Evolutionary conservation across 2,329 filamentous ascomycete species (phyloP).

Genomic region (Beauveria scarabaeidicola): DNA sequence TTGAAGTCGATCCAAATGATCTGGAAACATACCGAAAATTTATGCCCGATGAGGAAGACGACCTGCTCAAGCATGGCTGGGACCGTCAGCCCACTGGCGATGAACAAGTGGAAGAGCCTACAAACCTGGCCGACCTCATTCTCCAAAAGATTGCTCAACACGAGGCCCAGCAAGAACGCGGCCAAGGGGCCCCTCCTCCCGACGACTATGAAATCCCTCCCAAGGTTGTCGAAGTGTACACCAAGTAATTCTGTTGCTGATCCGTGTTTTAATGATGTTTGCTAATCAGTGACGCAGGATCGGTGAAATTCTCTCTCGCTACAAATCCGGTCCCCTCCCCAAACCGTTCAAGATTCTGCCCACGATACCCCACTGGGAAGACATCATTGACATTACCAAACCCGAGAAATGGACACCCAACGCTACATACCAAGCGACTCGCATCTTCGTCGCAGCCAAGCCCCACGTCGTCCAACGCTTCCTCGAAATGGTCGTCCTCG

Average conservation of each 20-base stretch:
- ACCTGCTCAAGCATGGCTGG: slow-evolving; percentile 61
- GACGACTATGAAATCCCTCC: slow-evolving; percentile 80
- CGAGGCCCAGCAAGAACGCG: slow-evolving; percentile 56
- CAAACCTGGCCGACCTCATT: slow-evolving; percentile 88
- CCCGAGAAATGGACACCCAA: slow-evolving; percentile 70
- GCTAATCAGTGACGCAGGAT: slow-evolving; percentile 42
- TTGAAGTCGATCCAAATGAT: slow-evolving; percentile 83
- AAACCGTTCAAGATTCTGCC: slow-evolving; percentile 98
- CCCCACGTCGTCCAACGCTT: slow-evolving; percentile 75
- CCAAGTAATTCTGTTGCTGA: slow-evolving; percentile 50
- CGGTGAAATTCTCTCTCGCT: slow-evolving; percentile 79
- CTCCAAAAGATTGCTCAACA: slow-evolving; percentile 88
- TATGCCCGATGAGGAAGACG: slow-evolving; percentile 64
- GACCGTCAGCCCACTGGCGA: slow-evolving; percentile 35
- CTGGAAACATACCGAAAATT: slow-evolving; percentile 88
- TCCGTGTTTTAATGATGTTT: slow-evolving; percentile 12
- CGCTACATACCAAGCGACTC: slow-evolving; percentile 76
- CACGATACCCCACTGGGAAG: slow-evolving; percentile 83
- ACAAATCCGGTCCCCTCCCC: slow-evolving; percentile 91
- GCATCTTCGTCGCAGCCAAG: slow-evolving; percentile 83
- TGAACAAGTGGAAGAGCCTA: slow-evolving; percentile 44
- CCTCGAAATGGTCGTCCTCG: slow-evolving; percentile 77
- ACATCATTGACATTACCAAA: slow-evolving; percentile 74
- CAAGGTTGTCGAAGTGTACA: slow-evolving; percentile 90
- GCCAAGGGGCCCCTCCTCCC: slow-evolving; percentile 39